Evolutionary conservation across 352 stramenopile genomes (phyloP).

Genomic region (Globisporangium emineosum): DNA sequence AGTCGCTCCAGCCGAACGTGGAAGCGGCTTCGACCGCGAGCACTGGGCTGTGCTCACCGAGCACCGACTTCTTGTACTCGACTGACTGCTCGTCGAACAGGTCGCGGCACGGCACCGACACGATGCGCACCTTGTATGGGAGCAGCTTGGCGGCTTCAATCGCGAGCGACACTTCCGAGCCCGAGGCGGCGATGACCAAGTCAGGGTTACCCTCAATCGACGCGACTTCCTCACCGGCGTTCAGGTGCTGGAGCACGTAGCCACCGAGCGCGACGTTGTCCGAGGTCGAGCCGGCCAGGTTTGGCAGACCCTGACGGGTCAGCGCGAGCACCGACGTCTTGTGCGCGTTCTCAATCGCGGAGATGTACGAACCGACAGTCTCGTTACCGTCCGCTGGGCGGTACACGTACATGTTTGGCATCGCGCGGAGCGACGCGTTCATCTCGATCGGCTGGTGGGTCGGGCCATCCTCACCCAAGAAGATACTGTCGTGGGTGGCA

Average conservation of each 20-base stretch:
- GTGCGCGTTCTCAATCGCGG: constrained; percentile 72
- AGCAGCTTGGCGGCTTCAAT: constrained; percentile 94
- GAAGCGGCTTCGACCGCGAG: constrained; percentile 95
- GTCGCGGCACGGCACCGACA: constrained; percentile 97
- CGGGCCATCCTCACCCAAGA: constrained; percentile 98
- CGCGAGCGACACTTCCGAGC: constrained; percentile 95
- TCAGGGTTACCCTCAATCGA: constrained; percentile 71
- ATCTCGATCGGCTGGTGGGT: constrained; percentile 99
- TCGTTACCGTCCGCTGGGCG: constrained; percentile 98
- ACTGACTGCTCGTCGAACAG: constrained; percentile 95
- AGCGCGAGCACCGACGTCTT: constrained; percentile 95
- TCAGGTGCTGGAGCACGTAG: constrained; percentile 78
- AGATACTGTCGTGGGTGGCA: constrained; percentile 99
- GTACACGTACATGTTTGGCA: constrained; percentile 98
- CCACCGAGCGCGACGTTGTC: constrained; percentile 91
- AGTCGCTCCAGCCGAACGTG: constrained; percentile 94
- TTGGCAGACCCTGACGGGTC: constrained; percentile 88
- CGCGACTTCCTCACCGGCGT: constrained; percentile 79
- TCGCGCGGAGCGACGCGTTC: constrained; percentile 93
- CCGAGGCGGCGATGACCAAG: constrained; percentile 92
- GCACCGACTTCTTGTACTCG: constrained; percentile 95
- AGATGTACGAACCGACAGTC: constrained; percentile 94
- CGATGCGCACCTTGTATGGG: constrained; percentile 88
- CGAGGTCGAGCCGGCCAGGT: constrained; percentile 85
- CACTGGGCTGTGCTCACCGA: constrained; percentile 93